Conservation (phyloP, 2,329 filamentous ascomycete species). For the Aphanoascus verrucosus region DNA sequence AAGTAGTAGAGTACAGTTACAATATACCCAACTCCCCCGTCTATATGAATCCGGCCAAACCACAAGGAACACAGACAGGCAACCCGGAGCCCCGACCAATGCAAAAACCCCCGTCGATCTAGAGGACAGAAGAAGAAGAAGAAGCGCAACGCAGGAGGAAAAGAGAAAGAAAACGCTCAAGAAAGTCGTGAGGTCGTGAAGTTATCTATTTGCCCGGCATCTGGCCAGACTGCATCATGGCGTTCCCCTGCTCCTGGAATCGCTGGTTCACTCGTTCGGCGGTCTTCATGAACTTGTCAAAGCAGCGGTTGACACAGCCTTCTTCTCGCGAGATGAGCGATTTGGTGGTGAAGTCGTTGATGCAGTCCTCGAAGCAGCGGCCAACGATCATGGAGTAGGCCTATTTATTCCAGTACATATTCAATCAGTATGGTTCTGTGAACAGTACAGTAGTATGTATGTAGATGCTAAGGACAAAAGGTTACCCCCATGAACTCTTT, state of each 20-base stretch:
- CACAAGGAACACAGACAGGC: not conserved
- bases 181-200: not conserved
- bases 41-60: constrained; percentile 2
- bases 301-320: constrained; percentile 85
- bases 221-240: constrained; percentile 53
- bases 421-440: no score
- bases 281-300: constrained; percentile 90
- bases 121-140: not conserved
- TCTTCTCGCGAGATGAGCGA: constrained; percentile 78
- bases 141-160: constrained; percentile 1
- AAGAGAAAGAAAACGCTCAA: not conserved
- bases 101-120: not conserved
- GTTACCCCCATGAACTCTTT: constrained; percentile 94
- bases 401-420: no score
- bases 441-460: no score
- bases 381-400: constrained; percentile 53
- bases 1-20: constrained; percentile 8
- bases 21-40: constrained; percentile 2
- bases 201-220: constrained; percentile 30
- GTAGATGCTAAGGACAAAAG: no score
- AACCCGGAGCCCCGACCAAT: not conserved
- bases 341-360: constrained; percentile 98
- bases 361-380: constrained; percentile 85
- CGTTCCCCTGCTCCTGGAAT: constrained; percentile 66
- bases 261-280: constrained; percentile 83